Evolutionary conservation across 2,329 filamentous ascomycete genomes (phyloP).

Genomic region (Aspergillus awamori): DNA sequence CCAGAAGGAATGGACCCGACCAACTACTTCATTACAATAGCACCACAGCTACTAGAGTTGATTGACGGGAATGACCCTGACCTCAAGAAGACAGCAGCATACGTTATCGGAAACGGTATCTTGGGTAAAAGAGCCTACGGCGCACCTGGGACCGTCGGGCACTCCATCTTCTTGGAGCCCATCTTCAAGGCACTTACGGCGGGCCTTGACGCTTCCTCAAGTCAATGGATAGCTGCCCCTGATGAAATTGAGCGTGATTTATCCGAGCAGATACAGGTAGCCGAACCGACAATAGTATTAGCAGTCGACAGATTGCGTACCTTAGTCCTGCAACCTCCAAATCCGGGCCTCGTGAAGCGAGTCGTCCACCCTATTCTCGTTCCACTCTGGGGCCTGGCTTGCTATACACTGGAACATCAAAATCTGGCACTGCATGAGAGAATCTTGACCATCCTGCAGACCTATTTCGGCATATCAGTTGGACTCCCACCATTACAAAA

Average conservation of each 20-base stretch:
- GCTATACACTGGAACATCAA: conserved; percentile 38
- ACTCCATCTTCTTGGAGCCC: conserved; percentile 46
- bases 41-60: conserved; percentile 43
- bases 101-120: conserved; percentile 48
- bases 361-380: conserved; percentile 44
- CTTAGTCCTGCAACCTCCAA: conserved; percentile 46
- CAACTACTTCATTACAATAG: conserved; percentile 43
- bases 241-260: background rate
- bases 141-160: conserved; percentile 43
- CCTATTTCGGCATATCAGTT: conserved; percentile 46
- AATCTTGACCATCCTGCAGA: conserved; percentile 38
- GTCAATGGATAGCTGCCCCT: conserved; percentile 31
- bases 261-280: conserved; percentile 26
- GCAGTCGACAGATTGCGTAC: conserved; percentile 41
- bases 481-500: conserved; percentile 40
- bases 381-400: conserved; percentile 46
- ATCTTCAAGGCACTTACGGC: conserved; percentile 43
- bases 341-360: conserved; percentile 47
- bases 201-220: conserved; percentile 29
- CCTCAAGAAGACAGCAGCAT: conserved; percentile 46
- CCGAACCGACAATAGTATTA: conserved; percentile 30
- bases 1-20: conserved; percentile 40
- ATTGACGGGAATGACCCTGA: conserved; percentile 46
- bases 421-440: conserved; percentile 32
- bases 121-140: conserved; percentile 44